A percentile compares a stretch with the other conserved stretches of the same genome.
Conservation (phyloP, 805 yeast species). For the Lachancea nothofagi region DNA sequence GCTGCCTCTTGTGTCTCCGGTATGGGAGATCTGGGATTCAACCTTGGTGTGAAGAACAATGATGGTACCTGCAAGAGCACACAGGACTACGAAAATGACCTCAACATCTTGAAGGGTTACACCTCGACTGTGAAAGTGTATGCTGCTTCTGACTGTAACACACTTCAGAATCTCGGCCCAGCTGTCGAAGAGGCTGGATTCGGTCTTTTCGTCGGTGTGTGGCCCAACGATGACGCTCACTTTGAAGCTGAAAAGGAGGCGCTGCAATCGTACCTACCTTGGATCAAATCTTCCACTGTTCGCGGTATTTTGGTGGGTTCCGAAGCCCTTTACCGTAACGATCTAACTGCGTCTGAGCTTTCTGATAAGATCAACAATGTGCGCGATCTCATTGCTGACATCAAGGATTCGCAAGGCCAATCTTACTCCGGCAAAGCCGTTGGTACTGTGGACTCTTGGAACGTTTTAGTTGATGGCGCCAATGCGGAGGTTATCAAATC, state of each 20-base stretch:
- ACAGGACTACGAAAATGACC: constrained; percentile 63
- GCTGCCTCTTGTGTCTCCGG: constrained; percentile 46
- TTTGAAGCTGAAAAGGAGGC: constrained; percentile 71
- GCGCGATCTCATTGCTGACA: constrained; percentile 51
- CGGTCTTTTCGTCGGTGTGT: constrained; percentile 74
- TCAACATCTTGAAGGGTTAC: constrained; percentile 52
- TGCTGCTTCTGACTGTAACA: constrained; percentile 92
- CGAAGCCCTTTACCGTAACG: constrained; percentile 90
- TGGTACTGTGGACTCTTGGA: constrained; percentile 97
- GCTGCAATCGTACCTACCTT: constrained; percentile 63
- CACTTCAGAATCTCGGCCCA: constrained; percentile 78
- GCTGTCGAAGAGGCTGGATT: constrained; percentile 77
- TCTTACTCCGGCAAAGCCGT: constrained; percentile 68
- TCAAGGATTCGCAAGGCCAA: constrained; percentile 76
- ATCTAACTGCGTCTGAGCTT: constrained; percentile 67
- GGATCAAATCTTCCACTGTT: constrained; percentile 59
- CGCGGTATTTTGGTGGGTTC: constrained; percentile 86
- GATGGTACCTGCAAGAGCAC: constrained; percentile 72
- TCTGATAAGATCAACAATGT: constrained; percentile 62
- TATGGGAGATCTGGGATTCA: constrained; percentile 71
- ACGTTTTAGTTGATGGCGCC: constrained; percentile 76
- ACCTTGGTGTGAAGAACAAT: constrained; percentile 77
- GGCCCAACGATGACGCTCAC: constrained; percentile 89
- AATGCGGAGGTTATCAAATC: constrained; percentile 67
- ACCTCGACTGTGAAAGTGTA: constrained; percentile 72